These are phyloP conservation scores for Cercospora janseana DNA, from an alignment of 2,329 filamentous ascomycete species.

Conservation along the genomic window DNA sequence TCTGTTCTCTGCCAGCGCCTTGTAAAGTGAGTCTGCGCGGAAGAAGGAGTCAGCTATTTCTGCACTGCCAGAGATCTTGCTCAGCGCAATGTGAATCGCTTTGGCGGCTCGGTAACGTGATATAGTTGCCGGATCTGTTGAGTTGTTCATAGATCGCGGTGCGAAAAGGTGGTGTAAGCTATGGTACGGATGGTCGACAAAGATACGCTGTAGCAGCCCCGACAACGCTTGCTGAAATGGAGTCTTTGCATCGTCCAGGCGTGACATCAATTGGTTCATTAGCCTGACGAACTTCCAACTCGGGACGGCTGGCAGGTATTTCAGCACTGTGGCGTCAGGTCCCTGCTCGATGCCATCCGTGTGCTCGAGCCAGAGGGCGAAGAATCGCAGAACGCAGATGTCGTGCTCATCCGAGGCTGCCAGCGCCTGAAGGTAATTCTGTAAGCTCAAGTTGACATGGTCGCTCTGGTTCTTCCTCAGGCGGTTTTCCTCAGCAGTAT, in stretches of 20 bases:
- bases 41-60: conserved; percentile 70
- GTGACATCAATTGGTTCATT: conserved; percentile 96
- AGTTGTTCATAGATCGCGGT: conserved; percentile 55
- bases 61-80: conserved; percentile 51
- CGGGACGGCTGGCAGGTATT: conserved; percentile 70
- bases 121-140: conserved; percentile 65
- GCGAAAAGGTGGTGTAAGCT: conserved; percentile 97
- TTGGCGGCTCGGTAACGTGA: conserved; percentile 73
- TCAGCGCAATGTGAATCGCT: conserved; percentile 62
- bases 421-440: conserved; percentile 88
- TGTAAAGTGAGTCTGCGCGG: conserved; percentile 66
- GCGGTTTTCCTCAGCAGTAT: conserved; percentile 80
- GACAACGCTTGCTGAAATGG: conserved; percentile 75
- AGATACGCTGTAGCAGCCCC: conserved; percentile 76
- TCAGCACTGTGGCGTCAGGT: conserved; percentile 73
- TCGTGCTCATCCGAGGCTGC: conserved; percentile 83
- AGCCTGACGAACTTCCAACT: conserved; percentile 88
- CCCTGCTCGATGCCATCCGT: conserved; percentile 61
- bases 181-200: conserved; percentile 89
- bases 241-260: conserved; percentile 68
- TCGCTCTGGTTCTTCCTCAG: conserved; percentile 73
- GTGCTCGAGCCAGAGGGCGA: conserved; percentile 89
- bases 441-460: conserved; percentile 82
- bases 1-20: conserved; percentile 64
- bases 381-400: conserved; percentile 86